Evolutionary conservation across 2,329 filamentous ascomycete genomes (phyloP).

Genomic region (Penicillium corylophilum): DNA sequence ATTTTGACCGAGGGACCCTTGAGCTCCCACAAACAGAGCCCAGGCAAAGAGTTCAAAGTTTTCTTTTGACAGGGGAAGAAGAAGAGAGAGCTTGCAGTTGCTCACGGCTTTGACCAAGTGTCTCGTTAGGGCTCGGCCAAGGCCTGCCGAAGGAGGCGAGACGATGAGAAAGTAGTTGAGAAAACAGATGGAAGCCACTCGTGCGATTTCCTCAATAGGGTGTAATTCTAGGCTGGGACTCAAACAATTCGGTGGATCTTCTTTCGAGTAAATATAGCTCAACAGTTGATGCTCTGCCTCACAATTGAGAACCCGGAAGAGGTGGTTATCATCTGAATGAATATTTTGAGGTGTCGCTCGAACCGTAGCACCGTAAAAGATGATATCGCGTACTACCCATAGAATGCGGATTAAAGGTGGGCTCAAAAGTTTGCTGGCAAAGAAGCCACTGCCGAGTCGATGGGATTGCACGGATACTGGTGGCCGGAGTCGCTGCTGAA

Average conservation of each 20-base stretch:
- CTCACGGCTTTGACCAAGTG: conserved; percentile 26
- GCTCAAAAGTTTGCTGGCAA: conserved; percentile 31
- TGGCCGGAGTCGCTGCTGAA: conserved; percentile 31
- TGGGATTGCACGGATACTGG: conserved; percentile 23
- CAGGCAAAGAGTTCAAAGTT: conserved; percentile 30
- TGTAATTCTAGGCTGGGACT: conserved; percentile 14
- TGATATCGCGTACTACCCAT: conserved; percentile 29
- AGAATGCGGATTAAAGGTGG: conserved; percentile 26
- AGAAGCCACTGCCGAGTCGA: conserved; percentile 29
- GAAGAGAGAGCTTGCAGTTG: conserved; percentile 18
- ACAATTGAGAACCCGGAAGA: conserved; percentile 34
- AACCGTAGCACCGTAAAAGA: conserved; percentile 33
- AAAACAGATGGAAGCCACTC: conserved; percentile 33
- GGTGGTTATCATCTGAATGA: conserved; percentile 28
- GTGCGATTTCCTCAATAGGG: conserved; percentile 32
- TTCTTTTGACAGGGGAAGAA: conserved; percentile 16
- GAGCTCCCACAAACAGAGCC: conserved; percentile 36
- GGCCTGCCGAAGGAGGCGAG: conserved; percentile 32
- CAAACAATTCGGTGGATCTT: not conserved
- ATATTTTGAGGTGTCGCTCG: conserved; percentile 21
- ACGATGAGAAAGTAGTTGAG: conserved; percentile 35
- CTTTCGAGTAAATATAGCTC: conserved; percentile 34
- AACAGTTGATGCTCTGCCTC: conserved; percentile 41
- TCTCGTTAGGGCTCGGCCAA: conserved; percentile 35
- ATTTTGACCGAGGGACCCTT: conserved; percentile 28